A percentile compares a stretch with the other conserved stretches of the same genome.
Evolutionary conservation across 1,284 basidiomycete species (phyloP).

Genomic region (Rhodotorula glutinis): DNA sequence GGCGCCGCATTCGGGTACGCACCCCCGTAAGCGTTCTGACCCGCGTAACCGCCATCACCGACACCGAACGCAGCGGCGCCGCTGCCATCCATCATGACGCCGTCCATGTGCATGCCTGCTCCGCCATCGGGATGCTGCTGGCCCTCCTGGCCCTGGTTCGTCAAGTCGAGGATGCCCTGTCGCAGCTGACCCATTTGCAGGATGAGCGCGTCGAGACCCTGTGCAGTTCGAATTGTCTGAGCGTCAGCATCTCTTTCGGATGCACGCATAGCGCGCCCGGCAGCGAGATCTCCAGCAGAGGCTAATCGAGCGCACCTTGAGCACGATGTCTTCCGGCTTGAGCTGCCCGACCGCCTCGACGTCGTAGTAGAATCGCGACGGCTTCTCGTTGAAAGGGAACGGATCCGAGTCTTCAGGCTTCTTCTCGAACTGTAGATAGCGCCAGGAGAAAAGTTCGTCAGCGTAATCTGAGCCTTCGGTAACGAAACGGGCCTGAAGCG

Average conservation of each 20-base stretch:
- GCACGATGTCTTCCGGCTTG: slow-evolving; percentile 79
- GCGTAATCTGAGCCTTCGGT: too few species aligned
- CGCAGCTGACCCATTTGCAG: slow-evolving; percentile 29
- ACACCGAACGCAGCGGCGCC: not conserved
- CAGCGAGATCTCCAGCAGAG: too few species aligned
- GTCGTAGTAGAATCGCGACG: slow-evolving; percentile 83
- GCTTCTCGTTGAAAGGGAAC: slow-evolving; percentile 83
- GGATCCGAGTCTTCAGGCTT: slow-evolving; percentile 69
- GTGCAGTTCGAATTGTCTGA: too few species aligned
- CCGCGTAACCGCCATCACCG: slow-evolving; percentile 1
- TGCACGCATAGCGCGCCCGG: not conserved
- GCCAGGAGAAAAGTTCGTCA: too few species aligned
- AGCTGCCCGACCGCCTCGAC: slow-evolving; percentile 88
- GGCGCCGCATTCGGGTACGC: slow-evolving; percentile 4
- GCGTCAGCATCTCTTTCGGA: too few species aligned
- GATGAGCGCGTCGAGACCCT: slow-evolving; percentile 32
- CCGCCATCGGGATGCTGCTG: not conserved
- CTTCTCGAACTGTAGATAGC: slow-evolving; percentile 60
- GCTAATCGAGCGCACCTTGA: slow-evolving; percentile 52
- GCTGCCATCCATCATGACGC: not conserved
- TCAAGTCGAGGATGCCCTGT: slow-evolving; percentile 24
- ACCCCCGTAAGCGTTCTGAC: not conserved
- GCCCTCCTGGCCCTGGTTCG: slow-evolving; percentile 8
- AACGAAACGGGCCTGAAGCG: too few species aligned
- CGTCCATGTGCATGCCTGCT: slow-evolving; percentile 7